These are phyloP conservation scores for Penicillium sp. DNA, from an alignment of 2,329 filamentous ascomycete species.

Conservation along the genomic window DNA sequence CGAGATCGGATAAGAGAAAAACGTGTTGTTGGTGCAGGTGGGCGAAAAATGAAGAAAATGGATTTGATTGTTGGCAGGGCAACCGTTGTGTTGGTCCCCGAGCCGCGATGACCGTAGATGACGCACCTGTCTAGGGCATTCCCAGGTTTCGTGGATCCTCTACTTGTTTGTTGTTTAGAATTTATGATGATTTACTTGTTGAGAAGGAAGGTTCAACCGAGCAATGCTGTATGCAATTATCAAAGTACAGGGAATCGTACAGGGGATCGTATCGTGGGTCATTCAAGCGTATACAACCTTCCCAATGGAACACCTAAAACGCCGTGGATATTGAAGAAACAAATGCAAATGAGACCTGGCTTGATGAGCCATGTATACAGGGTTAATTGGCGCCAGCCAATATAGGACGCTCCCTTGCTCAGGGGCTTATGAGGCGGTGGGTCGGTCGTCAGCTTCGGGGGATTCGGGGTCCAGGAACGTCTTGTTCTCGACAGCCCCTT, in stretches of 20 bases:
- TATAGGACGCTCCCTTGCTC: neutral
- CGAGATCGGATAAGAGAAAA: slow-evolving; percentile 26
- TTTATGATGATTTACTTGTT: neutral
- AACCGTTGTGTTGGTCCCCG: slow-evolving; percentile 20
- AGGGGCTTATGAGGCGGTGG: neutral
- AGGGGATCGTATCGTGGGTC: slow-evolving; percentile 11
- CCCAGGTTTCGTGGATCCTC: neutral
- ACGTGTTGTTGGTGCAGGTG: slow-evolving; percentile 22
- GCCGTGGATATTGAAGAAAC: slow-evolving; percentile 4
- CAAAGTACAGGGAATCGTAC: slow-evolving; percentile 4
- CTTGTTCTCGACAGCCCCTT: slow-evolving; percentile 7
- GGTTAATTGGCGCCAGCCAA: slow-evolving; percentile 4
- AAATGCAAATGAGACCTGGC: neutral
- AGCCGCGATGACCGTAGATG: slow-evolving; percentile 3
- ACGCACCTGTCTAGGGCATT: slow-evolving; percentile 6
- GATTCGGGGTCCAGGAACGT: neutral
- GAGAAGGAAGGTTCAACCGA: neutral
- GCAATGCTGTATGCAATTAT: slow-evolving; percentile 1
- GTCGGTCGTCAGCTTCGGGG: slow-evolving; percentile 2
- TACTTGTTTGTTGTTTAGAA: neutral
- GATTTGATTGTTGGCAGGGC: slow-evolving; percentile 41
- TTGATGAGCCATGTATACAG: neutral
- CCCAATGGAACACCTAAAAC: slow-evolving; percentile 4
- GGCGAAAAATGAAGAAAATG: slow-evolving; percentile 21
- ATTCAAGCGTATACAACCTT: slow-evolving; percentile 6